Evolutionary conservation across 371 early-diverging fungal species (phyloP), one percentile per base, ranked within the genome.

Genomic region (Mucor irregularis): DNA sequence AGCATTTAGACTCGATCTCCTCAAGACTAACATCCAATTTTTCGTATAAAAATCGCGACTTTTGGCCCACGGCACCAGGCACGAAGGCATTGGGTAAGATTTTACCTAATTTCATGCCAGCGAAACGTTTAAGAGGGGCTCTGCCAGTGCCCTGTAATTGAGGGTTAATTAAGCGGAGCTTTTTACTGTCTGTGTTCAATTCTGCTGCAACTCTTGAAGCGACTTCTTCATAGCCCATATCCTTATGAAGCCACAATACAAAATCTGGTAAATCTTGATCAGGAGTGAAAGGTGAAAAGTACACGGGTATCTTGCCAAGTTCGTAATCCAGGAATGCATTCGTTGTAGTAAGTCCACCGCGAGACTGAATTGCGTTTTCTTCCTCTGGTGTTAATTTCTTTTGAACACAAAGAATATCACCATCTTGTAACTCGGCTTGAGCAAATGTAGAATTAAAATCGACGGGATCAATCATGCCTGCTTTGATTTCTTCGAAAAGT

Each of bases 401-500:
- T 66, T 94, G 95, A 66, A 89, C 87, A 63, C 88, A 89, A 48
- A 97, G 83, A 49, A 97, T 96, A 68, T 97, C 96, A 14, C 98
- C 97, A 51, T 87, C 74, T 58, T 90, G 90, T 40, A 97, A 80
- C 63, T 96, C 96, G 24, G 92, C 85, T 31, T 77, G 66, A 6
- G 49, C 62, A 62, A 95, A 92, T 0, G 90, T 90, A 17, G 53
- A 21, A 43, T 80, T 76, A 22, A 65, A 35, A 64, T 88, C 85
- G 71, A 93, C 76, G 7, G 59, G 61, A 38, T 94, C 96, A 50
- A 97, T 88, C 90, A 94, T 89, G 3, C 80, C 81, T 0, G 94
- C 92, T 76, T 95, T 94, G 67, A 96, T 86, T 75, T 98, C 98
- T 83, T 96, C 97, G 61, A 72, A 94, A 4, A 94, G 56, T 30